Percentiles rank a stretch among this genome's conserved stretches.
Evolutionary conservation across 2,329 filamentous ascomycete genomes (phyloP).

Genomic region (Colletotrichum chrysophilum): DNA sequence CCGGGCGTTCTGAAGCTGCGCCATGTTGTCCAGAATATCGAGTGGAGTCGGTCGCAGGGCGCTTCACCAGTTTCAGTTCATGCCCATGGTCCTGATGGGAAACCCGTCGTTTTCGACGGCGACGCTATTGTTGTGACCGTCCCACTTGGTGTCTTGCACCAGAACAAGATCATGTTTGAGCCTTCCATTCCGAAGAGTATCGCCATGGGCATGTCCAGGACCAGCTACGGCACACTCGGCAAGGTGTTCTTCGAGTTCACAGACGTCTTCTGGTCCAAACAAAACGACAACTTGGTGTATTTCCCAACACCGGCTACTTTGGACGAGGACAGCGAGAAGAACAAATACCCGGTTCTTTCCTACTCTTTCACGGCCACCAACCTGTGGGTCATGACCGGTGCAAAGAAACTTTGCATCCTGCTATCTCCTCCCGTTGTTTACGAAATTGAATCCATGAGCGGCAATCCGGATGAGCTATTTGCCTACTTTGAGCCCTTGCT

Average conservation of each 20-base stretch:
- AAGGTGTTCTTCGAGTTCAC: conserved; percentile 3
- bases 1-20: not conserved
- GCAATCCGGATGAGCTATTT: not conserved
- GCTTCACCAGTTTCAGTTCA: not conserved
- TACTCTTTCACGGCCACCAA: not conserved
- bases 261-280: not conserved
- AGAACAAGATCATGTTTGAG: not conserved
- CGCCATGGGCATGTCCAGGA: not conserved
- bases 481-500: not conserved
- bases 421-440: not conserved
- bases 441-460: not conserved
- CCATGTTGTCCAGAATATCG: not conserved
- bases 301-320: not conserved
- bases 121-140: not conserved
- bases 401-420: not conserved
- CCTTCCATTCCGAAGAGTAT: not conserved
- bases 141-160: not conserved
- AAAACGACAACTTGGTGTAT: not conserved
- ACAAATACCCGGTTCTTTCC: not conserved
- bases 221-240: not conserved
- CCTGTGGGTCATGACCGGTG: not conserved
- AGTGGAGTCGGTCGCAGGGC: not conserved
- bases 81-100: not conserved
- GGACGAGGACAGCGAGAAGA: not conserved
- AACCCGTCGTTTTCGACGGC: not conserved